A percentile compares a stretch with the other conserved stretches of the same genome.
Conservation (phyloP, 805 yeast species). For the Candida ortonii region DNA sequence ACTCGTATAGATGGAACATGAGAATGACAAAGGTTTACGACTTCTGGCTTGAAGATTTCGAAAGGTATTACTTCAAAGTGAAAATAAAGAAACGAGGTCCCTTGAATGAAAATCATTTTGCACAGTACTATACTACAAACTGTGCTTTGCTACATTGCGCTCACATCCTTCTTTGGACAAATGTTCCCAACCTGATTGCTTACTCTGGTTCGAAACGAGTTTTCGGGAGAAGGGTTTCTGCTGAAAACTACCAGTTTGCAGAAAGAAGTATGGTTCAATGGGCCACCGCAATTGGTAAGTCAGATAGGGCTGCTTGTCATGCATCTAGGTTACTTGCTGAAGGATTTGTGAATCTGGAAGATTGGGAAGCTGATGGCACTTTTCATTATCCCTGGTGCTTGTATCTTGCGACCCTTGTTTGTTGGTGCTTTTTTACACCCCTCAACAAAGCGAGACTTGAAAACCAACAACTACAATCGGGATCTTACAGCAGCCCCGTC, state of each 20-base stretch:
- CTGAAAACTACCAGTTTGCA: conserved; percentile 9
- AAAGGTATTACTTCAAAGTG: conserved; percentile 3
- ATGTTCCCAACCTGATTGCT: conserved; percentile 5
- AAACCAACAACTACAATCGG: too few species aligned
- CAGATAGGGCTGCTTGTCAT: conserved; percentile 16
- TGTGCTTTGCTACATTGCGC: conserved; percentile 16
- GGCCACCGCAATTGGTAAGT: conserved; percentile 5
- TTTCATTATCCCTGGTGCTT: conserved; percentile 21
- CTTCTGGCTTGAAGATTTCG: conserved; percentile 15
- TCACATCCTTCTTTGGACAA: conserved; percentile 13
- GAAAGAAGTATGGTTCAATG: conserved; percentile 7
- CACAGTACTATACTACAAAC: conserved; percentile 13
- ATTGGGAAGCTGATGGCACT: conserved; percentile 23
- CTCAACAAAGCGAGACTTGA: too few species aligned
- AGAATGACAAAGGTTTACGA: conserved; percentile 11
- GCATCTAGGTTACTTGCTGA: conserved; percentile 15
- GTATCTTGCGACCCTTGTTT: conserved; percentile 15
- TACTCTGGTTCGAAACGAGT: conserved; percentile 9
- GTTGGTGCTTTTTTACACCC: conserved; percentile 16
- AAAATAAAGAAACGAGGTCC: conserved; percentile 1
- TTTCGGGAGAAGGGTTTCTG: conserved; percentile 6
- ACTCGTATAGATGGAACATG: conserved; percentile 12
- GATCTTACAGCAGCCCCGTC: too few species aligned
- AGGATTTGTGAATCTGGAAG: conserved; percentile 15
- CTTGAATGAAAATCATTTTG: background rate